Evolutionary conservation across 2,329 filamentous ascomycete genomes (phyloP), one percentile per base, ranked within the genome.

Genomic region (Trichoderma polysporum): DNA sequence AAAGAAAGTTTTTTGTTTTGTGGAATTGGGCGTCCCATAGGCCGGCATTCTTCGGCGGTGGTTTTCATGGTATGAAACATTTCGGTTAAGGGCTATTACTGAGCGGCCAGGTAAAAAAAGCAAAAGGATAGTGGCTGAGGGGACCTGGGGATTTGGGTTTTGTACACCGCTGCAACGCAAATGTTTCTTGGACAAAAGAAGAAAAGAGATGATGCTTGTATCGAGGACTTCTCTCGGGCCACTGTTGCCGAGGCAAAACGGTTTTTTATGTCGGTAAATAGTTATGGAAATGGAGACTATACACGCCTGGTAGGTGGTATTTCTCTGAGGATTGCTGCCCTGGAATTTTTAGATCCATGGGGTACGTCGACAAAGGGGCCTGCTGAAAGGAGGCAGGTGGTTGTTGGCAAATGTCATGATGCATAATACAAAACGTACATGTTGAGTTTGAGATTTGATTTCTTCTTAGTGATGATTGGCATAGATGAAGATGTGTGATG

Each of bases 121-220:
- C 27, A 54, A 15, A 54, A 19, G 50, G 35, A 47, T 47, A 19
- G 27, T 54, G 39, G 37, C 37, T 41, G 29, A 35, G 50, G 27
- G 37, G 50, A 29, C 58, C 22, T 19, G 35, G 10, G 50, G 29
- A 54, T 56, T 64, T 64, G 41, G 50, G 58, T 61, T 64, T 64
- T 56, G 61, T 64, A 64, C 61, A 56, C 61, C 61, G 22, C 19
- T 64, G 61, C 61, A 64, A 47, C 61, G 50, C 61, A 45, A 56
- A 15, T 13, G 13, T 27, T 61, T 64, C 61, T 64, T 64, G 61
- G 61, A 64, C 61, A 64, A 41, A 29, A 33, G 17, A 25, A 25
- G 29, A 45, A 31, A 47, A 33, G 37, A 15, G 29, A 27, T 37
- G 31, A 22, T 45, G 49, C 50, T 45, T 64, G 50, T 37, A 56